phyloP scores from a whole-genome alignment of 441 rosid species.

The Gossypium lobatum region DNA sequence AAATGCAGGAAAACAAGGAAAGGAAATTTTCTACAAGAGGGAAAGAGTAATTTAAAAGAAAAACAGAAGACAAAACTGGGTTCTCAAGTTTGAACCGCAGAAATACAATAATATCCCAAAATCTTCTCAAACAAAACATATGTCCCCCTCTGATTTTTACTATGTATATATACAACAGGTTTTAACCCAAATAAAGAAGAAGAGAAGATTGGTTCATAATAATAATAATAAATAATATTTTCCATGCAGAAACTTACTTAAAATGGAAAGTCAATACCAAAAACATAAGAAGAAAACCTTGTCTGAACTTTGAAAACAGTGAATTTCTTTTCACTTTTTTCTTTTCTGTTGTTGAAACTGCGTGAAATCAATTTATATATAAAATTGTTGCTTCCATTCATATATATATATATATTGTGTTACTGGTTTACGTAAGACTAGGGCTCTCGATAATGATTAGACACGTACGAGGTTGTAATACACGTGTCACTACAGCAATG shows the following conservation, averaged over 20 bases:
- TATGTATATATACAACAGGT: slow-evolving; percentile 3
- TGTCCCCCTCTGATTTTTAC: no score
- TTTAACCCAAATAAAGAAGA: slow-evolving; percentile 14
- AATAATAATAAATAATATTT: background rate
- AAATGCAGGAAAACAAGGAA: background rate
- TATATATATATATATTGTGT: background rate
- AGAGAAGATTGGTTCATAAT: background rate
- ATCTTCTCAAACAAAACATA: background rate
- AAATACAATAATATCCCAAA: background rate
- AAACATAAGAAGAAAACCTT: background rate
- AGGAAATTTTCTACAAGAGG: background rate
- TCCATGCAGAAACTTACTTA: background rate
- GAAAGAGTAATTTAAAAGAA: background rate
- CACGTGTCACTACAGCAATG: slow-evolving; percentile 5
- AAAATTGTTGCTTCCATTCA: background rate
- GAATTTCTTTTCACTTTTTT: background rate
- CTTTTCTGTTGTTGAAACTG: background rate
- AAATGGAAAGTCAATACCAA: background rate
- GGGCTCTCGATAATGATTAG: background rate
- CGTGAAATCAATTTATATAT: background rate
- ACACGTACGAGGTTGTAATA: slow-evolving; percentile 3
- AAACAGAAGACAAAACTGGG: background rate
- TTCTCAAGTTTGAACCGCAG: background rate
- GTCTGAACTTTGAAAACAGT: background rate
- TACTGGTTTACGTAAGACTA: background rate